Evolutionary conservation across 2,329 filamentous ascomycete genomes (phyloP), one percentile per base, ranked within the genome.

Genomic region (Trichoderma afroharzianum): DNA sequence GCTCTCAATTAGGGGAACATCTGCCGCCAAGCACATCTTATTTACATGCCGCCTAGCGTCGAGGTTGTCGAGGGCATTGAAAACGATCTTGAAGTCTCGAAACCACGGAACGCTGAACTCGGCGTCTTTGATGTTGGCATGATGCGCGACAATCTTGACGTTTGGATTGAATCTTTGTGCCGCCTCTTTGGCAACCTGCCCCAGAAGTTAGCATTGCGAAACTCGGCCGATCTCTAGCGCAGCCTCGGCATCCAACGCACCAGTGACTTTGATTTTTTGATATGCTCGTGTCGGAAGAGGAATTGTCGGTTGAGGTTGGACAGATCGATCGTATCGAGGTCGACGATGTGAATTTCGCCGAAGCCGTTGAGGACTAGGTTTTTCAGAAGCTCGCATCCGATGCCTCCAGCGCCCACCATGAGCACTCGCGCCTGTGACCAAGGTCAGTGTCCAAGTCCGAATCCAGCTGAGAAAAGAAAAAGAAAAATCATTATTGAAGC

Each of bases 271-370:
- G 95, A 90, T 81, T 97, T 97, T 82, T 98, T 98, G 82, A 99
- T 98, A 79, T 99, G 96, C 80, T 98, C 95, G 77, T 95, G 92
- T 73, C 95, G 90, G 82, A 99, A 99, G 62, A 99, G 90, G 78
- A 99, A 99, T 81, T 99, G 96, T 70, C 96, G 93, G 78, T 99
- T 99, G 64, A 99, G 88, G 80, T 99, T 99, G 83, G 94, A 97
- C 26, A 99, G 87, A 80, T 99, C 96, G 83, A 99, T 98, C 1
- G 96, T 99, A 81, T 99, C 96, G 72, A 99, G 92, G 81, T 99
- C 96, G 76, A 99, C 94, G 59, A 98, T 91, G 81, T 97, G 93
- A 64, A 98, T 91, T 83, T 97, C 93, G 75, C 94, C 94, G 77
- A 97, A 99, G 75, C 95, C 95, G 57, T 91, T 92, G 63, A 97